Evolutionary conservation across 2,329 filamentous ascomycete genomes (phyloP).

Genomic region (Apiospora rasikravindrae): DNA sequence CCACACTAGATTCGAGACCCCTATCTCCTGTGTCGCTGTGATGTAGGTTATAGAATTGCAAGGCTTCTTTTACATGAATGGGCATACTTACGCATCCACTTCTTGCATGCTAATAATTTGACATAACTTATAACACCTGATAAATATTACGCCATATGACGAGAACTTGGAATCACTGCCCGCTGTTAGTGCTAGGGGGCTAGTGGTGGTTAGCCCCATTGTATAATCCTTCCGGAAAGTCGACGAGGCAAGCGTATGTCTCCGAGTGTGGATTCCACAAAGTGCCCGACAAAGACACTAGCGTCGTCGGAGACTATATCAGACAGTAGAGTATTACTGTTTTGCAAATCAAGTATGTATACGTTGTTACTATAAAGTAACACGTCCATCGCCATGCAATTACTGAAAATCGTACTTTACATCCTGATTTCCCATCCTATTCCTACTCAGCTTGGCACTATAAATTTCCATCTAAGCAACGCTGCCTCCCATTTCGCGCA

Average conservation of each 20-base stretch:
- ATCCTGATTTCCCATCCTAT: background rate
- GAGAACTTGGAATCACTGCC: background rate
- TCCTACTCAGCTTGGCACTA: background rate
- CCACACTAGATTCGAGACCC: too few species aligned
- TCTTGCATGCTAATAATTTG: background rate
- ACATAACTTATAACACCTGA: background rate
- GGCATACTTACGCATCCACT: background rate
- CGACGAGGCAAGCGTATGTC: background rate
- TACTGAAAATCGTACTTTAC: background rate
- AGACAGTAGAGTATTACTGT: background rate
- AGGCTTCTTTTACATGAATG: too few species aligned
- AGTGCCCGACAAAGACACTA: background rate
- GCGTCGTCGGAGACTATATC: background rate
- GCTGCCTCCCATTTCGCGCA: background rate
- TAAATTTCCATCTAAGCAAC: background rate
- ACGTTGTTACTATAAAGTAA: background rate
- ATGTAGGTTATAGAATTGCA: background rate
- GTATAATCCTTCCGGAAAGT: background rate
- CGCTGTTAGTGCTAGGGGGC: background rate
- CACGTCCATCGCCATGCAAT: too few species aligned
- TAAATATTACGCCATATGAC: background rate
- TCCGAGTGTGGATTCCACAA: background rate
- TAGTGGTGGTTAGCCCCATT: background rate
- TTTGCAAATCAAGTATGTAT: background rate
- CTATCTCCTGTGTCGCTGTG: background rate